Conservation (phyloP, 2,329 filamentous ascomycete genomes). For the Xylariales sp. region DNA sequence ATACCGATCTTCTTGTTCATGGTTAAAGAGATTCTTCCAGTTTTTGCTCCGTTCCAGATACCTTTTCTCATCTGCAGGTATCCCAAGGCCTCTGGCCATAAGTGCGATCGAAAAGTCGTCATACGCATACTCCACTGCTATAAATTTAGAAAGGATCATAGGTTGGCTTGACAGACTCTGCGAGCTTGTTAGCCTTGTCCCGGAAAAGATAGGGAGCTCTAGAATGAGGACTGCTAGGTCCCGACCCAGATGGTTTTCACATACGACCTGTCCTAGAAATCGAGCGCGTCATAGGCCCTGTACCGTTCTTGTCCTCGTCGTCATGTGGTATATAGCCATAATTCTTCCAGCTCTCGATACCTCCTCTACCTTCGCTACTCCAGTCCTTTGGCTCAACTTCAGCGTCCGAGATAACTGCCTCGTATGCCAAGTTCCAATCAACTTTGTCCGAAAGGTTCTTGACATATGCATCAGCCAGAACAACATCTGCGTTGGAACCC, state of each 20-base stretch:
- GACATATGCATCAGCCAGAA: conserved; percentile 64
- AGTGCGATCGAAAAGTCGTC: conserved; percentile 68
- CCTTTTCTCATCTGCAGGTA: conserved; percentile 48
- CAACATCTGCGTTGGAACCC: conserved; percentile 70
- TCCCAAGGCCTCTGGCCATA: conserved; percentile 55
- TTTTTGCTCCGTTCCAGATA: conserved; percentile 60
- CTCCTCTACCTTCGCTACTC: conserved; percentile 66
- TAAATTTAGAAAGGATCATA: conserved; percentile 57
- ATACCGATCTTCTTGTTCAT: conserved; percentile 32
- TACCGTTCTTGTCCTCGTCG: conserved; percentile 58
- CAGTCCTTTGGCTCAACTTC: conserved; percentile 64
- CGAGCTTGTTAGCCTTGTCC: too few relatives aligned
- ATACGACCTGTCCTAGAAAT: conserved; percentile 56
- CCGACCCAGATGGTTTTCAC: too few relatives aligned
- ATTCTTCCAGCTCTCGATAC: conserved; percentile 64
- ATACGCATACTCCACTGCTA: conserved; percentile 68
- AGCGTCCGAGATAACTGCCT: conserved; percentile 68
- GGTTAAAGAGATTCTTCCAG: conserved; percentile 64
- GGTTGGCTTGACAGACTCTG: neutral
- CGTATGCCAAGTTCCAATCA: conserved; percentile 66
- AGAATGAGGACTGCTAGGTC: too few relatives aligned
- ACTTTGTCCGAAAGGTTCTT: conserved; percentile 62
- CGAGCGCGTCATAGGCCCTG: conserved; percentile 62
- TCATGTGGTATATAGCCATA: conserved; percentile 68
- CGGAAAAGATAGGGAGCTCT: too few relatives aligned